Evolutionary conservation across 164 flowering plant genomes (phyloP).

Genomic region (Chimonanthus praecox): DNA sequence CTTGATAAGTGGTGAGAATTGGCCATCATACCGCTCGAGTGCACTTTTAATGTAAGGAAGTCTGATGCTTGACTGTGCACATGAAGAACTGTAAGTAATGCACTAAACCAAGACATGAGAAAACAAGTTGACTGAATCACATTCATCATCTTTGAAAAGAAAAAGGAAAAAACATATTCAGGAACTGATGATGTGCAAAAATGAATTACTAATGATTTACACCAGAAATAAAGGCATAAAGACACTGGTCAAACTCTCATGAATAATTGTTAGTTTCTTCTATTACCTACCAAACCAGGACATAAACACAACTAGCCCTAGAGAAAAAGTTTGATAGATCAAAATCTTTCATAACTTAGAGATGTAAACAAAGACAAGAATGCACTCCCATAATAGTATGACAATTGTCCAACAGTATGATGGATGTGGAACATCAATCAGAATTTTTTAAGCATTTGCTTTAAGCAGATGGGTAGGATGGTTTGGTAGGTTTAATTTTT

Average conservation of each 20-base stretch:
- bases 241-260: not conserved
- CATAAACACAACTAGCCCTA: not conserved
- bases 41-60: slow-evolving; percentile 79
- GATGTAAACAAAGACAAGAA: not conserved
- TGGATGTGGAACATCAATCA: not conserved
- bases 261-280: not conserved
- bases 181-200: not conserved
- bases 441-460: not conserved
- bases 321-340: not conserved
- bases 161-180: not conserved
- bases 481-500: not conserved
- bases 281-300: not conserved
- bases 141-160: not conserved
- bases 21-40: slow-evolving; percentile 65
- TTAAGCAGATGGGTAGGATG: not conserved
- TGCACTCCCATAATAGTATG: not conserved
- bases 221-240: not conserved
- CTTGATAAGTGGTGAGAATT: slow-evolving; percentile 62
- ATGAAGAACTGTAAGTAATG: slow-evolving; percentile 12
- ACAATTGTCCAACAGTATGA: not conserved
- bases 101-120: not conserved
- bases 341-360: not conserved
- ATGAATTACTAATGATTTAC: not conserved
- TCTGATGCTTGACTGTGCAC: slow-evolving; percentile 76
- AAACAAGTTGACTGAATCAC: not conserved